Conservation (phyloP, 2,329 filamentous ascomycete species). For the Ophiostoma perfectum region DNA sequence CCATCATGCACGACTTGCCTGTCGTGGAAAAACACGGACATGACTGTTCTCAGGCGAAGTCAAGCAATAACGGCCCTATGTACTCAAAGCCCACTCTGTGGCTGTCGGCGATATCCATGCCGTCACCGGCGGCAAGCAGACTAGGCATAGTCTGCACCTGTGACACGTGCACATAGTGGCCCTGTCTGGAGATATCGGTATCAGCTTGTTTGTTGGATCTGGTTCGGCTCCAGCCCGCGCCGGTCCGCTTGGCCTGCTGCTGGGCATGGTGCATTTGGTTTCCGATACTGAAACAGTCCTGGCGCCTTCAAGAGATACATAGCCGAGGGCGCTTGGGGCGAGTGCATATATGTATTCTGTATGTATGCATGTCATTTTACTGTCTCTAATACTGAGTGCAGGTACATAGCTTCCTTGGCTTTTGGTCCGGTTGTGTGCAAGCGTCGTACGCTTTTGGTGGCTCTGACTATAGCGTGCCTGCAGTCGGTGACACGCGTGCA, state of each 20-base stretch:
- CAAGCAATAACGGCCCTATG: not conserved
- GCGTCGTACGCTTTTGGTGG: not conserved
- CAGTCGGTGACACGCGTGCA: not conserved
- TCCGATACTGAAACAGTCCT: not conserved
- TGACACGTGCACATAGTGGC: not conserved
- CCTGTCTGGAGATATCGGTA: not conserved
- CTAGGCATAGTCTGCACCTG: not conserved
- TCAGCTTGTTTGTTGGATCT: not conserved
- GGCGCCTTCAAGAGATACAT: not conserved
- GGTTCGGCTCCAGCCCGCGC: not conserved
- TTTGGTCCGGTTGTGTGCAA: not conserved
- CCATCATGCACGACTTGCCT: not conserved
- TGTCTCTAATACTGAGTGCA: not conserved
- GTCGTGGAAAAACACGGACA: not conserved
- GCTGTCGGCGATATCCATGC: not conserved
- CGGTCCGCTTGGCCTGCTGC: not conserved
- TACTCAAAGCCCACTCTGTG: not conserved
- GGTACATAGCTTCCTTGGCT: not conserved
- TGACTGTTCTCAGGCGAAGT: not conserved
- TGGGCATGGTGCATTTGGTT: not conserved
- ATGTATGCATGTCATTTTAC: too few relatives aligned
- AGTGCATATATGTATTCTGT: not conserved
- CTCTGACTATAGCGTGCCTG: not conserved
- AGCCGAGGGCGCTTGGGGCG: not conserved
- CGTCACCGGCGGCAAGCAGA: not conserved